Evolutionary conservation across 2,329 filamentous ascomycete genomes (phyloP).

Genomic region (Colletotrichum costaricense): DNA sequence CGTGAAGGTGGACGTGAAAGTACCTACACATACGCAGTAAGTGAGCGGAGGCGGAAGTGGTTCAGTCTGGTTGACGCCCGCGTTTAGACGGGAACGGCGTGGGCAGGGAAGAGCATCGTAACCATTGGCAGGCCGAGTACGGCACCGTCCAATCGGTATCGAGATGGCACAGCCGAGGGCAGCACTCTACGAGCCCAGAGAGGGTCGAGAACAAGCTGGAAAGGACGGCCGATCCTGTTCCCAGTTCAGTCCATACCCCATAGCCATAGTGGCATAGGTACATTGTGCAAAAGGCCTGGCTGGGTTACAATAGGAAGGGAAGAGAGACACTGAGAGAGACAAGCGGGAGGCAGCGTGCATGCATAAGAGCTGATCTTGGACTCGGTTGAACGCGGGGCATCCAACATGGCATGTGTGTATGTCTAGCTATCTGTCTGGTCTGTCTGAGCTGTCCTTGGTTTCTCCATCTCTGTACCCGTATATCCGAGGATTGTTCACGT

Average conservation of each 20-base stretch:
- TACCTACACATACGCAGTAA: too few species aligned
- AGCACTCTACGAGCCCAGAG: not conserved
- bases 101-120: conserved; percentile 1
- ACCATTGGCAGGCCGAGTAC: conserved; percentile 8
- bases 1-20: conserved; percentile 15
- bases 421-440: not conserved
- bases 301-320: not conserved
- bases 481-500: not conserved
- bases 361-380: not conserved
- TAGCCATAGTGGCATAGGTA: too few species aligned
- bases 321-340: not conserved
- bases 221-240: not conserved
- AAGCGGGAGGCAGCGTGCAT: not conserved
- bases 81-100: conserved; percentile 35
- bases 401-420: not conserved
- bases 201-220: not conserved
- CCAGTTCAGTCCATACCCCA: not conserved
- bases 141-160: conserved; percentile 1
- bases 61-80: conserved; percentile 27
- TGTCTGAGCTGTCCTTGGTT: not conserved
- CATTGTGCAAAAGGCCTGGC: not conserved
- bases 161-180: not conserved
- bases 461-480: not conserved
- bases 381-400: not conserved
- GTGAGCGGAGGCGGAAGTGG: conserved; percentile 24